A percentile compares a stretch with the other conserved stretches of the same genome.
phyloP scores from a whole-genome alignment of 495 filamentous ascomycete species.

The Penicillium herquei region DNA sequence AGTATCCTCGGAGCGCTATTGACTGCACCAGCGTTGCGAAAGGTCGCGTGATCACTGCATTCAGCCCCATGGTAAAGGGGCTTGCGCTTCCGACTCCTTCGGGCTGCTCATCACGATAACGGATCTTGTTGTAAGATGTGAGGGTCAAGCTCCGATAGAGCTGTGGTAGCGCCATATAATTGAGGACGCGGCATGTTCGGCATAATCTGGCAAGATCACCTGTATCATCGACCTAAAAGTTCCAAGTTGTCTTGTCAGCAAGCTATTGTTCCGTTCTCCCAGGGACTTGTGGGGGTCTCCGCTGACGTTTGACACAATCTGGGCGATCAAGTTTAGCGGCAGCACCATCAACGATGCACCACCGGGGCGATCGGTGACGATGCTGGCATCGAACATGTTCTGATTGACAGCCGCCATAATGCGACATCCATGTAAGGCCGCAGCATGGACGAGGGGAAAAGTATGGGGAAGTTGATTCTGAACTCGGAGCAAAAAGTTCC shows the following conservation, averaged over 20 bases:
- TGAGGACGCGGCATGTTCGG: conserved; percentile 60
- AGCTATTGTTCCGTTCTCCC: not conserved
- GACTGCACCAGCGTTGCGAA: conserved; percentile 52
- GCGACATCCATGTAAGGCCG: conserved; percentile 31
- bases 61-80: conserved; percentile 62
- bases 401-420: conserved; percentile 47
- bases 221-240: conserved; percentile 48
- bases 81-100: conserved; percentile 62
- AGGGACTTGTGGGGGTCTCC: not conserved
- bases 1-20: conserved; percentile 55
- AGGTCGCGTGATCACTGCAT: conserved; percentile 56
- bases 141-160: conserved; percentile 57
- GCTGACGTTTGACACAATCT: conserved; percentile 54
- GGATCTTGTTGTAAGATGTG: conserved; percentile 59
- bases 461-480: conserved; percentile 14
- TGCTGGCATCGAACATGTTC: conserved; percentile 48
- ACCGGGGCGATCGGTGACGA: conserved; percentile 31
- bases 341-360: conserved; percentile 44
- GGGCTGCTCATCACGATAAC: conserved; percentile 56
- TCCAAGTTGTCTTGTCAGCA: conserved; percentile 13
- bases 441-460: conserved; percentile 28
- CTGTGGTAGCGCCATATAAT: conserved; percentile 63
- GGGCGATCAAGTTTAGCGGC: conserved; percentile 57
- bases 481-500: conserved; percentile 25
- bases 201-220: conserved; percentile 57